Evolutionary conservation across 225 moss, liverwort and hornwort genomes (phyloP).

Genomic region (Ulota crispa): DNA sequence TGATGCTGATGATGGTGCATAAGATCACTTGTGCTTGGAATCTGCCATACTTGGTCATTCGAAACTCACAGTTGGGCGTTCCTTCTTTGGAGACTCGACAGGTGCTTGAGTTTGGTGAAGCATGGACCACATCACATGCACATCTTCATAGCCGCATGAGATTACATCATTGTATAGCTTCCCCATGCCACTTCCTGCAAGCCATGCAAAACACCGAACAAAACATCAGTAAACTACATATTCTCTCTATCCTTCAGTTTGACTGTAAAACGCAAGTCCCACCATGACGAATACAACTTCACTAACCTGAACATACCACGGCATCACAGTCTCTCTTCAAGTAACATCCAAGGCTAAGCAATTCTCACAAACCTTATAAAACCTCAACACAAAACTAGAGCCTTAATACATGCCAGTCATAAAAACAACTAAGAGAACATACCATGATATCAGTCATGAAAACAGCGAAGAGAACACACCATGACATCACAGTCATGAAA

Average conservation of each 20-base stretch:
- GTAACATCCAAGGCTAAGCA: no score
- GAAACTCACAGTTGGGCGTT: slow-evolving; percentile 43
- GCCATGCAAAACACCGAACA: background rate
- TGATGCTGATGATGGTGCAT: background rate
- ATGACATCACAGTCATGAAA: background rate
- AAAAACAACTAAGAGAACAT: background rate
- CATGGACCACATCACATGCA: slow-evolving; percentile 82
- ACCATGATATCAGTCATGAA: background rate
- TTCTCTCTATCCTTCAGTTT: background rate
- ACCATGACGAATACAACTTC: background rate
- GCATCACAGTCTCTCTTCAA: background rate
- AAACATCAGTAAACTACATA: background rate
- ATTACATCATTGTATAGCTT: slow-evolving; percentile 73
- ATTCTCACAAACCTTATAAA: no score
- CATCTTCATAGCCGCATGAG: slow-evolving; percentile 71
- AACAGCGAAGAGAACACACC: background rate
- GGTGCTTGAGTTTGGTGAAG: slow-evolving; percentile 55
- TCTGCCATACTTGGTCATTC: slow-evolving; percentile 19
- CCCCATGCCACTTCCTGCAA: slow-evolving; percentile 65
- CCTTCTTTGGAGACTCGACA: slow-evolving; percentile 44
- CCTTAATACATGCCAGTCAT: background rate
- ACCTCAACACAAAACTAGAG: background rate
- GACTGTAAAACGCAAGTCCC: background rate
- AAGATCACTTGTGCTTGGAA: background rate
- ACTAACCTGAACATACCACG: background rate